Evolutionary conservation across 441 rosid species (phyloP).

Genomic region (Raphanus hybrid): DNA sequence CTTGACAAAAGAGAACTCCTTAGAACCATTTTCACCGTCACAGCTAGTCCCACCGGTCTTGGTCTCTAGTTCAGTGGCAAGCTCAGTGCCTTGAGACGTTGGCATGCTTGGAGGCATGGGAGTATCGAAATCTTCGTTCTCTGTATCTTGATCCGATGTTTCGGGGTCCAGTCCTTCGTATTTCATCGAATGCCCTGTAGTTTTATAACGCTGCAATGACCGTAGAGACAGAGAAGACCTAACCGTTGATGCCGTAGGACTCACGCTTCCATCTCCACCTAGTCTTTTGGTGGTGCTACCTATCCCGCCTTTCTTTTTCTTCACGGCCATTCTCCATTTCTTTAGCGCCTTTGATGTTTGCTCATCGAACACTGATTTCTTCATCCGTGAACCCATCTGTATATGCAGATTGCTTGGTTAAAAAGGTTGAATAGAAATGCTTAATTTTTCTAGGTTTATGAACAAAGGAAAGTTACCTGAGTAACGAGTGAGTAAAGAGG

Average conservation of each 20-base stretch:
- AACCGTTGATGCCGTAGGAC: conserved; percentile 37
- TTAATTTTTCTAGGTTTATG: neutral
- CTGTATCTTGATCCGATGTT: conserved; percentile 66
- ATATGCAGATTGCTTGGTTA: neutral
- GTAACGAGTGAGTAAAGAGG: conserved; percentile 94
- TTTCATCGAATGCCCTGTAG: conserved; percentile 75
- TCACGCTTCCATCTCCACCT: conserved; percentile 58
- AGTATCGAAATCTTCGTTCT: conserved; percentile 54
- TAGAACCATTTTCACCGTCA: conserved; percentile 33
- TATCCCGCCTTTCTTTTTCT: conserved; percentile 65
- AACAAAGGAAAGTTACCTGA: conserved; percentile 58
- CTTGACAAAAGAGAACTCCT: conserved; percentile 45
- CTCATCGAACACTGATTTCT: conserved; percentile 84
- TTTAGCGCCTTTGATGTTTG: conserved; percentile 89
- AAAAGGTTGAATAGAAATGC: neutral
- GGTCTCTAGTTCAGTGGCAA: conserved; percentile 39
- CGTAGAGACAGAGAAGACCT: conserved; percentile 45
- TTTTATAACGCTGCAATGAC: conserved; percentile 67
- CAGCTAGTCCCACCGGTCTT: conserved; percentile 43
- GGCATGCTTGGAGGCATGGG: conserved; percentile 20
- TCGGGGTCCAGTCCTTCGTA: conserved; percentile 57
- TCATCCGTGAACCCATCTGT: conserved; percentile 95
- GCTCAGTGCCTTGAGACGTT: conserved; percentile 38
- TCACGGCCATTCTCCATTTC: conserved; percentile 85
- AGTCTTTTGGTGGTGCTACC: conserved; percentile 45